Evolutionary conservation across 495 filamentous ascomycete genomes (phyloP), one percentile per base, ranked within the genome.

Genomic region (Trichoderma parareesei): DNA sequence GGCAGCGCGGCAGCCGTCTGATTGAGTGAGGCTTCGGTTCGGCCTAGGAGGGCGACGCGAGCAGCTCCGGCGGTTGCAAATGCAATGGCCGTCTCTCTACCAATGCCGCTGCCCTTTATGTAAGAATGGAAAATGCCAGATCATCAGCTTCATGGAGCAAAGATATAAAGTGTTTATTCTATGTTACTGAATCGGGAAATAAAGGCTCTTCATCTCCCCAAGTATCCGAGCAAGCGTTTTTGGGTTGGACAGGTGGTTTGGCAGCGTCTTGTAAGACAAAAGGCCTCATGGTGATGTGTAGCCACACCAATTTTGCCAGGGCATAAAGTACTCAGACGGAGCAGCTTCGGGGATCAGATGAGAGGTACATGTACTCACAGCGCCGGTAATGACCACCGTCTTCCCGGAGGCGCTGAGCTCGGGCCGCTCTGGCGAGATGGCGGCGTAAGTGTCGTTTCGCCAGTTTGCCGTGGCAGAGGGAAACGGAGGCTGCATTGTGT

Each of bases 381-480:
- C 80, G 38, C 80, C 82, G 13, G 82, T 84, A 61, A 85, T 73
- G 5, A 84, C 48, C 33, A 85, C 69, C 7, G 71, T 77, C 63
- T 79, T 81, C 67, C 78, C 75, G 8, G 69, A 71, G 33, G 76
- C 75, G 14, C 77, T 80, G 48, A 84, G 77, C 61, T 77, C 72
- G 0, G 79, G 76, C 4, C 74, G 74, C 2, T 63, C 63, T 43
- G 81, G 79, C 33, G 70, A 73, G 64, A 81, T 76, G 62, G 72
- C 65, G 13, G 72, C 64, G 68, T 83, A 82, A 7, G 76, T 60
- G 3, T 72, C 66, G 35, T 69, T 72, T 67, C 79, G 82, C 64
- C 68, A 69, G 11, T 59, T 68, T 16, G 61, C 33, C 42, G 69
- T 71, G 33, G 64, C 64, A 33, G 65, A 55, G 40, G 67, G 65